Evolutionary conservation across 371 early-diverging fungal genomes (phyloP).

Genomic region (Mortierella sp.): DNA sequence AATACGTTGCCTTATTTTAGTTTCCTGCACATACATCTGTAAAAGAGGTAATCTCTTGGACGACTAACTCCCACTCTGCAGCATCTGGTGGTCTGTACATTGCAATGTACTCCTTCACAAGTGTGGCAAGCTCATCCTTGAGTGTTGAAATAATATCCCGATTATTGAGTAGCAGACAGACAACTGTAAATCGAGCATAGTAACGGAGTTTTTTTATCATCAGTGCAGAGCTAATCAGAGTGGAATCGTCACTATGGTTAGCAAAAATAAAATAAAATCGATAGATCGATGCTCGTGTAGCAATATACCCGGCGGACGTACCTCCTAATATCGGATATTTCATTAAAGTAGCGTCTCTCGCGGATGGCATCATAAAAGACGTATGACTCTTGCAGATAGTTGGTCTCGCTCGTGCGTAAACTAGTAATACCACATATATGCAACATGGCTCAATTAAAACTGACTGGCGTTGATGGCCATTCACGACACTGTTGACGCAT

Average conservation of each 20-base stretch:
- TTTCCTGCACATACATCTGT: constrained; percentile 70
- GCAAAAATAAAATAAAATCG: background rate
- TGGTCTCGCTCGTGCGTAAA: constrained; percentile 94
- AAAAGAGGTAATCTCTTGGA: constrained; percentile 91
- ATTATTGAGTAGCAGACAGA: constrained; percentile 90
- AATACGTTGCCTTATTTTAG: background rate
- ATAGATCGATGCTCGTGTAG: background rate
- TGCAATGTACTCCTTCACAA: constrained; percentile 90
- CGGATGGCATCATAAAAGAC: constrained; percentile 97
- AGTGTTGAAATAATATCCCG: constrained; percentile 82
- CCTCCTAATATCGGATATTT: constrained; percentile 91
- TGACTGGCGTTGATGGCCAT: background rate
- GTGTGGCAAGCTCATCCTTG: constrained; percentile 81
- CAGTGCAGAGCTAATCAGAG: constrained; percentile 77
- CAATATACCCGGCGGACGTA: constrained; percentile 39
- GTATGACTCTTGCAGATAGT: constrained; percentile 93
- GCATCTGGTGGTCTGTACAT: constrained; percentile 91
- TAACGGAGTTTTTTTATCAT: constrained; percentile 97
- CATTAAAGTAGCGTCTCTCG: constrained; percentile 94
- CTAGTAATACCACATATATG: constrained; percentile 52
- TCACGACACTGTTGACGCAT: constrained; percentile 2
- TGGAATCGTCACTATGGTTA: background rate
- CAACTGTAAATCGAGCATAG: constrained; percentile 96
- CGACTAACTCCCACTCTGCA: constrained; percentile 93
- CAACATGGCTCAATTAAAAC: background rate